A percentile compares a stretch with the other conserved stretches of the same genome.
Conservation (phyloP, 345 rosid genomes). For the Lagerstroemia speciosa region DNA sequence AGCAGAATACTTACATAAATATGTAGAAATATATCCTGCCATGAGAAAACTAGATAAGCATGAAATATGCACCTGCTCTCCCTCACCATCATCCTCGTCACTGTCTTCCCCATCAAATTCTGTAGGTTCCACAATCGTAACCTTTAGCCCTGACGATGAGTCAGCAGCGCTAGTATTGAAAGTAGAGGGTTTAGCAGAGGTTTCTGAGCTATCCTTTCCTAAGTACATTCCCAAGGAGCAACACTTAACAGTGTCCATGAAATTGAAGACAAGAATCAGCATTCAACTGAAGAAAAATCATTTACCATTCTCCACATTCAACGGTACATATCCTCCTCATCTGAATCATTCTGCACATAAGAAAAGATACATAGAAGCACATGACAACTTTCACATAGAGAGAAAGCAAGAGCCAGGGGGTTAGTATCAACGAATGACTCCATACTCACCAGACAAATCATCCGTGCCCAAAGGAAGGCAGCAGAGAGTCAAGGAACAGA, state of each 20-base stretch:
- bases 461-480: conserved; percentile 12
- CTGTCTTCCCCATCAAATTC: conserved; percentile 22
- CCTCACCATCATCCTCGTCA: conserved; percentile 13
- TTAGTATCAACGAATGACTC: neutral
- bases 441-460: conserved; percentile 25
- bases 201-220: conserved; percentile 17
- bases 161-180: conserved; percentile 22
- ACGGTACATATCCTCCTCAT: conserved; percentile 23
- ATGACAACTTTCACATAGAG: too few relatives aligned
- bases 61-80: conserved; percentile 5
- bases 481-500: conserved; percentile 25
- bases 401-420: neutral
- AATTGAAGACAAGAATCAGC: neutral
- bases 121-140: conserved; percentile 16
- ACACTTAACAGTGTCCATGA: neutral
- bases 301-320: conserved; percentile 32
- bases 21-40: neutral
- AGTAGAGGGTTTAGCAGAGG: conserved; percentile 13
- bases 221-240: neutral
- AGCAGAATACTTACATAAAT: neutral
- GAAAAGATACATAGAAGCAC: neutral
- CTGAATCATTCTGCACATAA: conserved; percentile 21
- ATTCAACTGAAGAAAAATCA: neutral
- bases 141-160: conserved; percentile 24
- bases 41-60: neutral